Percentiles rank a stretch among this genome's conserved stretches.
phyloP scores from a whole-genome alignment of 345 rosid genomes.

The Rhodamnia argentea region DNA sequence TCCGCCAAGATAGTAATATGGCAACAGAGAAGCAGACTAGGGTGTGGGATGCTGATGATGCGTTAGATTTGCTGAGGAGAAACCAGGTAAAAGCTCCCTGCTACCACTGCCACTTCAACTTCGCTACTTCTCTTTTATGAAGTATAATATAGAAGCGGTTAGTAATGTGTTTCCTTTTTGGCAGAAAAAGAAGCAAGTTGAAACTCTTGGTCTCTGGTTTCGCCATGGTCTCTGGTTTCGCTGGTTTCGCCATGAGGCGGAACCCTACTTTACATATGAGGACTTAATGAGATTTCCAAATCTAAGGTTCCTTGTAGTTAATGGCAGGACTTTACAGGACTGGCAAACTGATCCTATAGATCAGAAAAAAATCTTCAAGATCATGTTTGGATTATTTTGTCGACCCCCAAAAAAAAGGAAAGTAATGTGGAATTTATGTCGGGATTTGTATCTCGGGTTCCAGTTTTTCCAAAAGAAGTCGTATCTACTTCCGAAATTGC shows the following conservation, averaged over 20 bases:
- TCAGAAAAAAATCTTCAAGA: background rate
- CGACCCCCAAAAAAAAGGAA: too few relatives aligned
- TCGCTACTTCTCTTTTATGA: background rate
- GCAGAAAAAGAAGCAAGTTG: background rate
- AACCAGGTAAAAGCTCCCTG: background rate
- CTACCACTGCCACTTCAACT: rapidly evolving
- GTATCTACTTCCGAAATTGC: background rate
- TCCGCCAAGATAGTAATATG: background rate
- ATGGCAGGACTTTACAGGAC: background rate
- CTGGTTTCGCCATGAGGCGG: rapidly evolving
- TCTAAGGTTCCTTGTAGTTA: background rate
- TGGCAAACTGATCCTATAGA: background rate
- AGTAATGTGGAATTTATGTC: too few relatives aligned
- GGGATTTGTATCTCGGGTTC: rapidly evolving
- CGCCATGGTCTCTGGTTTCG: too few relatives aligned
- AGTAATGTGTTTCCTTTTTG: background rate
- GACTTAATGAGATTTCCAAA: background rate
- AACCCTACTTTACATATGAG: background rate
- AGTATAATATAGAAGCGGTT: too few relatives aligned
- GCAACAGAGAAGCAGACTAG: background rate
- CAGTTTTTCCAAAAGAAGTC: background rate
- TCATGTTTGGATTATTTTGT: background rate
- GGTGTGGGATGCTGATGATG: rapidly evolving
- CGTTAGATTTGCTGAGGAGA: background rate
- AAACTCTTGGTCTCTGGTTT: background rate